A percentile compares a stretch with the other conserved stretches of the same genome.
These are phyloP conservation scores for Yamadazyma triangularis DNA, from an alignment of 1,139 yeast genomes.

Conservation along the genomic window DNA sequence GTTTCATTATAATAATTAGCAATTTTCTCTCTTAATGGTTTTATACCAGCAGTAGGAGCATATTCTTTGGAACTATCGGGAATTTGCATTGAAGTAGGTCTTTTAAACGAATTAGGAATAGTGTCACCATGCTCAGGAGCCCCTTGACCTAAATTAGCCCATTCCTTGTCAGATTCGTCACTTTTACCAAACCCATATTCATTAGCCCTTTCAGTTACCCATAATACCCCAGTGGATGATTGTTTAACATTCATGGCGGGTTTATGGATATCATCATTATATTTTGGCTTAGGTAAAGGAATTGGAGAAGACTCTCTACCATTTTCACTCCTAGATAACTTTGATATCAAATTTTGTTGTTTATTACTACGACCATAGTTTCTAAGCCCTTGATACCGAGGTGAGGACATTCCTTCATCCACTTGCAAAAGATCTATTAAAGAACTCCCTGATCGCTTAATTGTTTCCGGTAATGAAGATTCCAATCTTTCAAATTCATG, in stretches of 20 bases:
- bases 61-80: conserved; percentile 54
- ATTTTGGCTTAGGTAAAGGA: conserved; percentile 49
- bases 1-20: conserved; percentile 58
- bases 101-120: conserved; percentile 55
- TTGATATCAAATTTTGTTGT: conserved; percentile 23
- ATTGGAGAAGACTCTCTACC: conserved; percentile 44
- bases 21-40: conserved; percentile 55
- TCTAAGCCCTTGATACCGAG: conserved; percentile 15
- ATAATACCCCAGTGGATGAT: conserved; percentile 64
- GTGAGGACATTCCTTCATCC: conserved; percentile 7
- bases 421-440: conserved; percentile 30
- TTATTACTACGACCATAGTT: conserved; percentile 9
- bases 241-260: conserved; percentile 63
- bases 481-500: conserved; percentile 42
- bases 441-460: conserved; percentile 39
- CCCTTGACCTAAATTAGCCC: conserved; percentile 71
- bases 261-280: conserved; percentile 43
- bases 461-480: conserved; percentile 40
- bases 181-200: conserved; percentile 49
- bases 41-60: conserved; percentile 63
- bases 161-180: conserved; percentile 41
- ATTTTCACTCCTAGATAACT: conserved; percentile 28
- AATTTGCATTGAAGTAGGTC: conserved; percentile 52
- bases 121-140: conserved; percentile 67
- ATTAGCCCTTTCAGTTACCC: conserved; percentile 65